Percentiles rank a stretch among this genome's conserved stretches.
These are phyloP conservation scores for Yamadazyma membranifaciens DNA, from an alignment of 1,139 yeast species.

Conservation along the genomic window DNA sequence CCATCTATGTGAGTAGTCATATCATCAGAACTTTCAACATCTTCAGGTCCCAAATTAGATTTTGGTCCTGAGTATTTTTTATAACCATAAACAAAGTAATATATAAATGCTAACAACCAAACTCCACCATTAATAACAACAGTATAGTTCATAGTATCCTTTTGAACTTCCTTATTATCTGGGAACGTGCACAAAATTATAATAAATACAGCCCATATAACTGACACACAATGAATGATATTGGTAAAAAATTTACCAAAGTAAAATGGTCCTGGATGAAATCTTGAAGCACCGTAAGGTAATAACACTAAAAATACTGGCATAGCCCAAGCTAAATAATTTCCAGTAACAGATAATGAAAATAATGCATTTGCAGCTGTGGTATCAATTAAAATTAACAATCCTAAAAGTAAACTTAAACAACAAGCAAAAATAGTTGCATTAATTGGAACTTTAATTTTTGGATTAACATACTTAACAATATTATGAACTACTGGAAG, in stretches of 20 bases:
- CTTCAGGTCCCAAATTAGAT: constrained; percentile 27
- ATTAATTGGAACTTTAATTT: constrained; percentile 54
- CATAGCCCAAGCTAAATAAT: constrained; percentile 39
- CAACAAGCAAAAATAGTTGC: constrained; percentile 57
- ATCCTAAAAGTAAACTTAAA: constrained; percentile 50
- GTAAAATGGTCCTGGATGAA: constrained; percentile 64
- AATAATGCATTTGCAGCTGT: constrained; percentile 59
- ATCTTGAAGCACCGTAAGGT: constrained; percentile 42
- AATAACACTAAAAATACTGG: constrained; percentile 41
- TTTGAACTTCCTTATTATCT: constrained; percentile 24
- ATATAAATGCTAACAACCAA: constrained; percentile 29
- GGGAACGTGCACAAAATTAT: constrained; percentile 43
- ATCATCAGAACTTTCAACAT: constrained; percentile 9
- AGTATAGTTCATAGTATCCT: constrained; percentile 37
- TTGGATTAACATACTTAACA: constrained; percentile 53
- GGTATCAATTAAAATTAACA: constrained; percentile 54
- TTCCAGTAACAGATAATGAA: constrained; percentile 49
- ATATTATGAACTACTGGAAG: constrained; percentile 41
- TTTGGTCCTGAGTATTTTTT: constrained; percentile 34
- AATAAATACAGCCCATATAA: constrained; percentile 28
- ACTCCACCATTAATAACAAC: constrained; percentile 35
- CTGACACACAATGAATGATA: constrained; percentile 22
- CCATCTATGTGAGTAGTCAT: constrained; percentile 8
- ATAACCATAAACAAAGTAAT: constrained; percentile 30
- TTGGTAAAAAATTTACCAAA: constrained; percentile 51